Base-by-base conservation (phyloP, 768 basidiomycete genomes). In the Amanita exitialis region DNA sequence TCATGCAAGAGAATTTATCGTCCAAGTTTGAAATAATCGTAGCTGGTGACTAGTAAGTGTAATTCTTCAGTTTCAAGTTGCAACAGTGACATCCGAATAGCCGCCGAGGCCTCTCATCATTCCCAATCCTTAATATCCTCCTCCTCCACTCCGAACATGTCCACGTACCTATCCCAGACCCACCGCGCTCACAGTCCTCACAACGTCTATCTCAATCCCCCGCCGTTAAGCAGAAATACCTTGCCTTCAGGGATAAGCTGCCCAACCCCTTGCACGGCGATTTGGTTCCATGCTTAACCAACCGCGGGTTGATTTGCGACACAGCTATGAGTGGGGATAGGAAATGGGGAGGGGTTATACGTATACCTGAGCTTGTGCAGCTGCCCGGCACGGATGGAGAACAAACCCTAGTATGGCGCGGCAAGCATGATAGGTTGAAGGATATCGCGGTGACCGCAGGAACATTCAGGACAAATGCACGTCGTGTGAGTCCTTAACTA, bases 1-100 rank as follows among this genome's bases (percentile, higher is more conserved):
- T 79, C 45, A 68, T 80, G 47, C 67, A 64, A 28, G 66, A 74
- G 13, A 69, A 68, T 51, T 54, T 82, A 5, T 69, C 73, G 34
- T 58, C 69, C 16, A 73, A 70, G 41, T 79, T 73, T 54, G 76
- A 80, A 52, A 54, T 78, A 15, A 58, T 71, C 27, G 57, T 80
- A n/a, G 70, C 69, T 0, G 82, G 81, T 8, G 70, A 69, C 63
- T 79, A 82, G 83, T 85, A 59, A 60, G 83, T 64, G 12, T 6
- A 16, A 13, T 10, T 13, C 5, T 47, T 32, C 35, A 35, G 27
- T 46, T 23, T 32, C 20, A 30, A 8, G 2, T 25, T 30, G 30
- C 15, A 8, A n/a, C 51, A 16, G 32, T 36, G 34, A 15, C 32
- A 55, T 6, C 53, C 39, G 21, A 30, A n/a, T 28, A 80, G 82